phyloP scores from a whole-genome alignment of 2,329 filamentous ascomycete species.

The Lecanicillium sp. region DNA sequence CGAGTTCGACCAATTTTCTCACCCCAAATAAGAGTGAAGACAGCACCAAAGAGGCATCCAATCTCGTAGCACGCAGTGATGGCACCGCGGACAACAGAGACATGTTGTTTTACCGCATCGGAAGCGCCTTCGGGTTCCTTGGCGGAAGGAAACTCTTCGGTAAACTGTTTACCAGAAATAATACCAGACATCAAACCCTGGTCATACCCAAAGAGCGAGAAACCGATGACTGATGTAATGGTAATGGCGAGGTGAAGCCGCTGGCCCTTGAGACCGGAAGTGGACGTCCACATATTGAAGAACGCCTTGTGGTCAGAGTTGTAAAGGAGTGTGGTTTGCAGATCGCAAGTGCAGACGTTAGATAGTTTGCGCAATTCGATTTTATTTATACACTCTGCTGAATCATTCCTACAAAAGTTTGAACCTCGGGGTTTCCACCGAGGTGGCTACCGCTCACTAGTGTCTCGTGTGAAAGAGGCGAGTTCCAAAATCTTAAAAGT shows the following conservation, averaged over 20 bases:
- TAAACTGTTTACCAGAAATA: constrained; percentile 41
- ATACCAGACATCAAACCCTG: constrained; percentile 47
- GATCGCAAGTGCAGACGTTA: background rate
- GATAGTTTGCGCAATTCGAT: background rate
- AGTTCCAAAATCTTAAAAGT: constrained; percentile 5
- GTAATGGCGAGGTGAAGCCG: constrained; percentile 49
- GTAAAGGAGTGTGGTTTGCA: background rate
- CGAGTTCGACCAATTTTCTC: constrained; percentile 42
- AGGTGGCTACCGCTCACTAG: background rate
- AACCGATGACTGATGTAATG: constrained; percentile 55
- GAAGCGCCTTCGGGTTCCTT: constrained; percentile 15
- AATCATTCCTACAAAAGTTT: background rate
- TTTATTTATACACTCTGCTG: background rate
- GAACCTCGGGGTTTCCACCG: constrained; percentile 2
- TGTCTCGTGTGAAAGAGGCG: background rate
- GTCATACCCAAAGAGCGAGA: constrained; percentile 52
- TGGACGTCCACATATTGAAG: constrained; percentile 40
- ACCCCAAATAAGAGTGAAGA: constrained; percentile 39
- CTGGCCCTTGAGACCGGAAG: constrained; percentile 49
- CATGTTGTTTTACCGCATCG: constrained; percentile 10
- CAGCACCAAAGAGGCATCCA: constrained; percentile 42
- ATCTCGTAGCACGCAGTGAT: constrained; percentile 42
- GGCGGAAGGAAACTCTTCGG: constrained; percentile 34
- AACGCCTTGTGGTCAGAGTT: background rate
- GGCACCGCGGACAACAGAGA: constrained; percentile 38